These are phyloP conservation scores for Fusarium continuum DNA, from an alignment of 2,329 filamentous ascomycete genomes.

Conservation along the genomic window DNA sequence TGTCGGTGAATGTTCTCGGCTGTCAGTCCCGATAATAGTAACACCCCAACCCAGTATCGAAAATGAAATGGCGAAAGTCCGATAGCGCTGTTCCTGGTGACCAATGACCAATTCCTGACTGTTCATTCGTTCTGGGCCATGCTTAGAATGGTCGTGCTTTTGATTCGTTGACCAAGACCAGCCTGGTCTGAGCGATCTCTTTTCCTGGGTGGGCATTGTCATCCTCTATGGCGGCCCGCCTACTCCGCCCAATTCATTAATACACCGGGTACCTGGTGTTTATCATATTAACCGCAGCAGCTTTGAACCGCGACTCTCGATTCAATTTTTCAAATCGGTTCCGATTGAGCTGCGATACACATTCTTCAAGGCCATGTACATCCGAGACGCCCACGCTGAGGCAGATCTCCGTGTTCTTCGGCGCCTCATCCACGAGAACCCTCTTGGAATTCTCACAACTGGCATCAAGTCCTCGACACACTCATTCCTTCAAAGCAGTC, in stretches of 20 bases:
- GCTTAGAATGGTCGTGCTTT: constrained; percentile 10
- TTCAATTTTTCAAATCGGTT: background rate
- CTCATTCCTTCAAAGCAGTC: constrained; percentile 64
- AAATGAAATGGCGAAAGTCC: background rate
- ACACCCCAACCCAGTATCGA: too few species aligned
- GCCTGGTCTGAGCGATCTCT: constrained; percentile 7
- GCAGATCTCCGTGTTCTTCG: constrained; percentile 58
- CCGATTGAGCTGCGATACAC: too few species aligned
- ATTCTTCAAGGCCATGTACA: constrained; percentile 21
- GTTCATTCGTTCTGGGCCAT: background rate
- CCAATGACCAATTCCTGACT: background rate
- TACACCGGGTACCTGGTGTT: background rate
- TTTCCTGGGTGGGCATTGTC: background rate
- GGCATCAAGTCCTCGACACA: constrained; percentile 60
- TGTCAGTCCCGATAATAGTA: too few species aligned
- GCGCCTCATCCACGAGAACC: constrained; percentile 65
- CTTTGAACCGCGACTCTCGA: background rate
- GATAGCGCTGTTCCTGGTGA: background rate
- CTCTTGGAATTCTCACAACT: constrained; percentile 70
- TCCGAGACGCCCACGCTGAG: constrained; percentile 58
- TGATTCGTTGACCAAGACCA: constrained; percentile 17
- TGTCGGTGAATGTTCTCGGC: too few species aligned
- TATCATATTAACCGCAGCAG: rapidly evolving
- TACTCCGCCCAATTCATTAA: constrained; percentile 19
- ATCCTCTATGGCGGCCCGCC: constrained; percentile 27